Evolutionary conservation across 2,329 filamentous ascomycete genomes (phyloP).

Genomic region (Lachnellula arida): DNA sequence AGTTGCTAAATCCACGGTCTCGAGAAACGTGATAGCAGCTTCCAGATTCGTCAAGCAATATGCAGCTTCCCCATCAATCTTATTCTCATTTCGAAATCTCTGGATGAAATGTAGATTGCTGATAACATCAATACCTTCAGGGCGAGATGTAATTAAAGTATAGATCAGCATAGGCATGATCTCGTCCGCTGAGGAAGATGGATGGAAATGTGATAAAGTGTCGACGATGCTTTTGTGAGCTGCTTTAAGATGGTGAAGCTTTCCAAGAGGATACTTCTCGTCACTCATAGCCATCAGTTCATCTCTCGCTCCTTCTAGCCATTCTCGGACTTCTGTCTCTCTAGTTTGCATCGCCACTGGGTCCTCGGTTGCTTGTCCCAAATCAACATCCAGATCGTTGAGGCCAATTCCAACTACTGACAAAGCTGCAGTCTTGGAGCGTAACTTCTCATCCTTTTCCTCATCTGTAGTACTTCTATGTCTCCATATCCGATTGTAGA

Average conservation of each 20-base stretch:
- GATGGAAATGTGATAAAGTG: slow-evolving; percentile 63
- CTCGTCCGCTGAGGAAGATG: slow-evolving; percentile 89
- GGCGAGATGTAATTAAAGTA: slow-evolving; percentile 83
- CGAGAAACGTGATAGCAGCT: slow-evolving; percentile 87
- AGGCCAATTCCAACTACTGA: slow-evolving; percentile 87
- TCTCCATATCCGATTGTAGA: slow-evolving; percentile 85
- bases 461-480: slow-evolving; percentile 91
- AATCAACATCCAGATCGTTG: slow-evolving; percentile 75
- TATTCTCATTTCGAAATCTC: slow-evolving; percentile 77
- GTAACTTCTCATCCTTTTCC: slow-evolving; percentile 87
- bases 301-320: slow-evolving; percentile 64
- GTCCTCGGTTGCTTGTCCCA: slow-evolving; percentile 53
- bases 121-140: slow-evolving; percentile 80
- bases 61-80: slow-evolving; percentile 87
- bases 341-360: slow-evolving; percentile 55
- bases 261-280: slow-evolving; percentile 82
- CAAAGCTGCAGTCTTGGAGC: slow-evolving; percentile 88
- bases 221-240: slow-evolving; percentile 95
- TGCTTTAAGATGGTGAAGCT: slow-evolving; percentile 80
- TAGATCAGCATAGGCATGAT: slow-evolving; percentile 97
- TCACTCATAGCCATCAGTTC: slow-evolving; percentile 79
- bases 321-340: slow-evolving; percentile 64
- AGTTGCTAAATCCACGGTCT: slow-evolving; percentile 90
- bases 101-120: slow-evolving; percentile 97
- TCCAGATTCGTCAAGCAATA: slow-evolving; percentile 97